Base-by-base conservation (phyloP, 2,329 filamentous ascomycete genomes). In the Clonostachys byssicola region DNA sequence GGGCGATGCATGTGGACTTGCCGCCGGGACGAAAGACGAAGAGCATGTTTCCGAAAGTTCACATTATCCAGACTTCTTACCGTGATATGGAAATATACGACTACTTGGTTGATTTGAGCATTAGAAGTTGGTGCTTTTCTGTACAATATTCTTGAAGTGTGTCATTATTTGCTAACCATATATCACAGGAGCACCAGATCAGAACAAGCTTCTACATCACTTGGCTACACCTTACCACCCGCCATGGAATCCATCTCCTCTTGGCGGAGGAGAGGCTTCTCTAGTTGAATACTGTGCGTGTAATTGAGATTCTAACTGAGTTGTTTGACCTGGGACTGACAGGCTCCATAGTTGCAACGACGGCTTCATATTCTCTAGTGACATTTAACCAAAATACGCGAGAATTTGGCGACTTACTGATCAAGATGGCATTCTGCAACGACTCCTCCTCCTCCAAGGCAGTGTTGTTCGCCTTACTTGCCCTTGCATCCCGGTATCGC, bases 401-500 rank as follows among this genome's bases (percentile, higher is more conserved):
- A 12, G 46, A 42, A 6, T 53, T 57, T 14, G 56, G 56, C 12
- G 53, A 56, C 43, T 33, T 48, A 13, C 51, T 64, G 9, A 50
- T 61, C 36, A 53, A 51, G 6, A 57, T 64, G 45, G 52, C 56
- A 5, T 43, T 61, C 5, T 38, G 51, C 2, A 43, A 49, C 7
- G 45, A 57, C 42, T 55, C 56, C 5, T 16, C 39, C 5, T 46
- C 58, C 12, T 51, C 52, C 5, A 44, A 40, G 2, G 60, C 59
- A 6, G 40, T 63, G 1, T 42, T 55, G 16, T 49, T 52, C 23
- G 51, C 59, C 1, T n/a, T 63, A 12, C 46, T 62, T 35, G 59
- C 60, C 14, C 52, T 61, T 42, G 54, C 61, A 6, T 57, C 53
- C 5, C 52, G 61, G 5, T 54, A 52, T 12, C 54, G 55, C 8